Conservation (phyloP, 2,329 filamentous ascomycete genomes). For the Penicillium capsulatum region DNA sequence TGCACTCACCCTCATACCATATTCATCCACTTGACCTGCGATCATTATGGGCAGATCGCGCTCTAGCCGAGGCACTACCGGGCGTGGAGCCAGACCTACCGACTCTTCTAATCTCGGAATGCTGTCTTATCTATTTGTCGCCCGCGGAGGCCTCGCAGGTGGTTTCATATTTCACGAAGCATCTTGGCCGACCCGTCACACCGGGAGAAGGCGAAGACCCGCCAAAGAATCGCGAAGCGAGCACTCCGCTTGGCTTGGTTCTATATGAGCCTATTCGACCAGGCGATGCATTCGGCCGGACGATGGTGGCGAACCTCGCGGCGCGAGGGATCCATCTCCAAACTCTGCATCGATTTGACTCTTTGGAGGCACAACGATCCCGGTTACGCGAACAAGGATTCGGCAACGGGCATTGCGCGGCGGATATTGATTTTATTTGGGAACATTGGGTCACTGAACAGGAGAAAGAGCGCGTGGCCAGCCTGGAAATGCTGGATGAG, state of each 20-base stretch:
- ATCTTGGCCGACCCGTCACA: constrained; percentile 37
- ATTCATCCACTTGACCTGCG: constrained; percentile 69
- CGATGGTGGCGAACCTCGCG: constrained; percentile 88
- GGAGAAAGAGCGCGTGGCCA: constrained; percentile 76
- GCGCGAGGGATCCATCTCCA: constrained; percentile 78
- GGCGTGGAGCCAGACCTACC: constrained; percentile 59
- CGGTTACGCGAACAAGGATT: constrained; percentile 68
- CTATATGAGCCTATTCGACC: constrained; percentile 88
- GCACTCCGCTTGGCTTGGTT: constrained; percentile 57
- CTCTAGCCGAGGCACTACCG: constrained; percentile 27
- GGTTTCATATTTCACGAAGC: constrained; percentile 60
- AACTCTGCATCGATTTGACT: constrained; percentile 69
- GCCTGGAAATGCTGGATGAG: constrained; percentile 85
- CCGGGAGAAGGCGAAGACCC: background rate
- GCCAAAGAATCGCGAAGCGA: constrained; percentile 18
- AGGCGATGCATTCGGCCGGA: constrained; percentile 78
- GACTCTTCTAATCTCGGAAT: constrained; percentile 87
- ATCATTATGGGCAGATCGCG: constrained; percentile 39
- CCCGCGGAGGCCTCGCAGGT: constrained; percentile 60
- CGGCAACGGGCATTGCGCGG: constrained; percentile 50
- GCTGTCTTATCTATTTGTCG: constrained; percentile 86
- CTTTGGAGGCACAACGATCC: constrained; percentile 62
- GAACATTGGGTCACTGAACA: constrained; percentile 63
- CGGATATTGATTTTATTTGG: constrained; percentile 68
- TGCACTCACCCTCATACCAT: constrained; percentile 48